Base-by-base conservation (phyloP, 2,329 filamentous ascomycete genomes). In the Xylariales sp. region DNA sequence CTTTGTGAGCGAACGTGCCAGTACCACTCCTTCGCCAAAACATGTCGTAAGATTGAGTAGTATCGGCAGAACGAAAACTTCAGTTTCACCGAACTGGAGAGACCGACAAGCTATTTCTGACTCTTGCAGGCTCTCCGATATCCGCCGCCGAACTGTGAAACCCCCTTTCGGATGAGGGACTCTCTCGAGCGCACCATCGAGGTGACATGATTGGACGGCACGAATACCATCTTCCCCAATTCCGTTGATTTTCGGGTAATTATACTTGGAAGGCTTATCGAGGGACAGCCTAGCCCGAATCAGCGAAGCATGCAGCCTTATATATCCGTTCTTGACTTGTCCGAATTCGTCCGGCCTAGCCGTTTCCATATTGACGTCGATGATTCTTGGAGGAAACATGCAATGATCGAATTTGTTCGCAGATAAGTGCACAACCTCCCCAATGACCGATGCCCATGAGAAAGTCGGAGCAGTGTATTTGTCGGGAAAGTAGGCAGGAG, bases 371-470 rank as follows among this genome's bases (percentile, higher is more conserved):
- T 24, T 16, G 7, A 38, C 34, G n/a, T 25, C 27, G 9, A 38
- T 5, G 15, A 43, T 15, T 14, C 14, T 22, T 15, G 41, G 27
- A 3, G 41, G 41, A 9, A 21, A 33, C 3, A 7, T 42, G 19
- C n/a, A 21, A 3, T 20, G 31, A 12, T 27, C 20, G 22, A 28
- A 27, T 11, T 9, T 25, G 5, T 18, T 11, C 5, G 15, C 3
- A 6, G 15, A 8, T 3, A 10, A 3, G 14, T 42, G 40, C 6
- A 8, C n/a, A 6, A 34, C 21, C 12, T 42, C n/a, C 7, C 36
- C 36, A 10, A 16, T 15, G 10, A 35, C 16, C 1, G 42, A 44
- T 5, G 36, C 42, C 42, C 42, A 44, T 10, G 42, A 44, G 15
- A 34, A 44, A 12, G 12, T 39, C 10, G 42, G 42, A 4, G 34